Base-by-base conservation (phyloP, 2,329 filamentous ascomycete species). In the Aureobasidium subglaciale region DNA sequence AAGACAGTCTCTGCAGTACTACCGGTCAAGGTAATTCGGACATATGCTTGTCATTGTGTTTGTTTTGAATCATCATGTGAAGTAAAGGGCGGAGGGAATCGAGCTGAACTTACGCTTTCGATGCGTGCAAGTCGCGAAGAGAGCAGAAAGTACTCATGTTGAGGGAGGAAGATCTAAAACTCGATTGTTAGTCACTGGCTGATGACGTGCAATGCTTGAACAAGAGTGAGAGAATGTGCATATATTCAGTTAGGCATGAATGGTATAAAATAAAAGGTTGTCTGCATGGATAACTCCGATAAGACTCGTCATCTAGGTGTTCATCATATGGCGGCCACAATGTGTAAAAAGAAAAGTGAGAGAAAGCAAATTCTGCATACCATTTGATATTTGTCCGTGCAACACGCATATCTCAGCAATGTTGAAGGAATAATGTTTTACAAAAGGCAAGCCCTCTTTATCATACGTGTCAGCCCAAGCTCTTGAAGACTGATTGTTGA, bases 31-130 rank as follows among this genome's bases (percentile, higher is more conserved):
- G 64, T 62, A 63, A 64, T 67, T 70, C 65, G 67, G 68, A 70
- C 68, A 70, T 70, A 70, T 70, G 68, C 68, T 70, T 70, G 67
- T 70, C 68, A 62, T 67, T 68, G 60, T 60, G 63, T 63, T 60
- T 61, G 48, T 22, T 64, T 52, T 54, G 63, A 61, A 64, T 62
- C 65, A 68, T 67, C 68, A 68, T 67, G 40, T 20, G 27, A 49
- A 37, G 18, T 32, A 32, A 25, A 56, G 43, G 43, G 40, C 20
- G 11, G 42, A 41, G 46, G n/a, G 32, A 13, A 34, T 25, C 16
- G 18, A 27, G 9, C n/a, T n/a, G n/a, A 34, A 48, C 57, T 46
- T 57, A 59, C 55, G 5, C 18, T 43, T 5, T 20, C 37, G n/a
- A 34, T 4, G 2, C 9, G 29, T 10, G 34, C 6, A 18, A 16